A percentile compares a stretch with the other conserved stretches of the same genome.
phyloP scores from a whole-genome alignment of 352 stramenopile species.

The Aphanomyces cochlioides region DNA sequence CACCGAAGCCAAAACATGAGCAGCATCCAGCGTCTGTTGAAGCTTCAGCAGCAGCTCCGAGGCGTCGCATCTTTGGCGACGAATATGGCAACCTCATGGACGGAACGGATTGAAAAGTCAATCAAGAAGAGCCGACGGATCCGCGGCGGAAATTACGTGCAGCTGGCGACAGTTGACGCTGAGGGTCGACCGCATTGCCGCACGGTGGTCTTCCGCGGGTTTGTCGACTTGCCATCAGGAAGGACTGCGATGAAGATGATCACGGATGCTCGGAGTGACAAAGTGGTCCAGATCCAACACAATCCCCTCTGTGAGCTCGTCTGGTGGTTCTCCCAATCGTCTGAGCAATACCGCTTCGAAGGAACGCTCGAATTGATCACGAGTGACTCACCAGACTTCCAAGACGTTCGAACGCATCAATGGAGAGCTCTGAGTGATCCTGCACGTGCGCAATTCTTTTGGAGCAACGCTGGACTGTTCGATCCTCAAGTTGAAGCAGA shows the following conservation, averaged over 20 bases:
- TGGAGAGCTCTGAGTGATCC: constrained; percentile 34
- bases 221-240: constrained; percentile 24
- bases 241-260: constrained; percentile 54
- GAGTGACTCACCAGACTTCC: not conserved
- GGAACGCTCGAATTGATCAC: constrained; percentile 49
- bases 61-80: too few species aligned
- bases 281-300: constrained; percentile 44
- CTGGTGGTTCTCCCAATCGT: constrained; percentile 68
- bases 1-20: too few species aligned
- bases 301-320: constrained; percentile 47
- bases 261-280: constrained; percentile 59
- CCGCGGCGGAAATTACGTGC: constrained; percentile 69
- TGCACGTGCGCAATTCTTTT: constrained; percentile 36
- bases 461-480: constrained; percentile 28
- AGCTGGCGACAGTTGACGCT: constrained; percentile 52
- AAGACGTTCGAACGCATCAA: constrained; percentile 15
- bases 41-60: too few species aligned
- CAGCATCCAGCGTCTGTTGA: too few species aligned
- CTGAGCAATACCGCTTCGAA: constrained; percentile 65
- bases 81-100: constrained; percentile 37
- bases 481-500: not conserved
- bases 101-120: constrained; percentile 46
- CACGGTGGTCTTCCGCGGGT: constrained; percentile 78
- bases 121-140: constrained; percentile 57
- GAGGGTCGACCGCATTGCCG: constrained; percentile 47